Base-by-base conservation (phyloP, 1,284 basidiomycete species). In the Neotropicomus parvogracilis region DNA sequence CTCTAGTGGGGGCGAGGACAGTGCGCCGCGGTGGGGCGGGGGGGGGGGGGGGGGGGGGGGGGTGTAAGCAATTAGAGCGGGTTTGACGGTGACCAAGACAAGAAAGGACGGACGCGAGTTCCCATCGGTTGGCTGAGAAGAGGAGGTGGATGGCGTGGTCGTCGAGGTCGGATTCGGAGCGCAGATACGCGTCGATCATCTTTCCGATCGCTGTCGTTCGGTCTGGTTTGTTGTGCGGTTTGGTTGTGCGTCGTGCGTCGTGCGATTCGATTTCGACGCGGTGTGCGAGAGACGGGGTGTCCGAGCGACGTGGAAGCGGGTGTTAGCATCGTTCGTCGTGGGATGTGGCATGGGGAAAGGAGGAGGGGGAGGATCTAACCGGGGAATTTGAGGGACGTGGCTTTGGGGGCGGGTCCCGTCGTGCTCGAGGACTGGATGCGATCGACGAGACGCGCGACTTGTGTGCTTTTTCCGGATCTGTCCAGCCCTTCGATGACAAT, bases 41-140 rank as follows among this genome's bases (percentile, higher is more conserved):
- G 19, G 3, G 3, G 27, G 14, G 21, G n/a, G 11, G 3, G 4
- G n/a, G n/a, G n/a, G n/a, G n/a, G n/a, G n/a, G n/a, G n/a, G n/a
- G n/a, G n/a, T n/a, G n/a, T n/a, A n/a, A n/a, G n/a, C n/a, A n/a
- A n/a, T n/a, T n/a, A n/a, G n/a, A n/a, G n/a, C n/a, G n/a, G n/a
- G n/a, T n/a, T n/a, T n/a, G n/a, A n/a, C n/a, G n/a, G n/a, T n/a
- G n/a, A n/a, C n/a, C n/a, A n/a, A n/a, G n/a, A n/a, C 2, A 24
- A 16, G 4, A n/a, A n/a, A 24, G 16, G n/a, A 78, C 83, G 64
- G 57, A 95, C 89, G 85, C 85, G 55, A 88, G 78, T 67, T 99
- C 95, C 95, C 97, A 99, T 19, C 95, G 81, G 66, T 99, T 99
- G 1, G 95, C 95, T 40, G 91, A 88, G 74, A 99, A 99, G 47